Evolutionary conservation across 768 basidiomycete species (phyloP), one percentile per base, ranked within the genome.

Genomic region (Pisolithus sp.): DNA sequence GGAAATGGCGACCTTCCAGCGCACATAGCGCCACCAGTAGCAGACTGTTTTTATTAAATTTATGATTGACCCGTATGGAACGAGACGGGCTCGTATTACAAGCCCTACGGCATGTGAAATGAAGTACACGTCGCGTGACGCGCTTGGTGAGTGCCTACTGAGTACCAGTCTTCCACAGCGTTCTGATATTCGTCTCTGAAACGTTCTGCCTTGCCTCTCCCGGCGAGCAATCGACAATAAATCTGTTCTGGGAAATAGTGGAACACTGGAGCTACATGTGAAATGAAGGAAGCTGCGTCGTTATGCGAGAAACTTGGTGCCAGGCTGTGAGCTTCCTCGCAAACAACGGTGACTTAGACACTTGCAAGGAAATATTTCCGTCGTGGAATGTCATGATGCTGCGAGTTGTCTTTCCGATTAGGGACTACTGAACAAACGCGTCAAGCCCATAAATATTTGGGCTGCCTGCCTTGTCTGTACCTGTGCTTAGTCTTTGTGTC

Each of bases 141-240:
- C 79, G 1, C 70, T 91, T 7, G 69, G 74, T 1, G 86, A n/a
- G 37, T 45, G 59, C 66, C 30, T 8, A 28, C 7, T 78, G 36
- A 53, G 38, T 48, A 13, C 30, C 26, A 4, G 21, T 24, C 34
- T 17, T 23, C 5, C 5, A 5, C 21, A 20, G 15, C n/a, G 4
- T 1, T 7, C 20, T 2, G 6, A 28, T 18, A 5, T 52, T 21
- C 48, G 50, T 39, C 23, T 48, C 15, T n/a, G 6, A 7, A 17
- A 88, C 82, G 87, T 93, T 9, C 85, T 96, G 82, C 93, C 94
- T 0, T 97, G 95, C n/a, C n/a, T n/a, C n/a, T n/a, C n/a, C 38
- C 78, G 93, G 30, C 76, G 94, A 13, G 93, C 93, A 1, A 83
- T 93, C 93, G 1, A 96, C 81, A 96, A 97, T 73, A 94, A 92